These are phyloP conservation scores for Zancudomyces culisetae DNA, from an alignment of 371 early-diverging fungal genomes.

Conservation along the genomic window DNA sequence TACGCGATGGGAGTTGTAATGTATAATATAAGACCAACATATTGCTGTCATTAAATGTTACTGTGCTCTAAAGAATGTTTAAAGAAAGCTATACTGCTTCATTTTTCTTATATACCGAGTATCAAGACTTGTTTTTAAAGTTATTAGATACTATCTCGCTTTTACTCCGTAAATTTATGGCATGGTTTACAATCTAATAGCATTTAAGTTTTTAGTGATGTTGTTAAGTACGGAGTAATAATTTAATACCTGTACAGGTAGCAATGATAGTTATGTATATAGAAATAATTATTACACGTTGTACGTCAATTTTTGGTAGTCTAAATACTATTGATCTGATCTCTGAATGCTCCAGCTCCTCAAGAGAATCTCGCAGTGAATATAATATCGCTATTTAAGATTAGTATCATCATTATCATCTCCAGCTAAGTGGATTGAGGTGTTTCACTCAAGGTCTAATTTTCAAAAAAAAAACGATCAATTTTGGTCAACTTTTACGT, in stretches of 20 bases:
- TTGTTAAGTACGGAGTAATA: too few relatives aligned
- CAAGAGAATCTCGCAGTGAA: conserved; percentile 51
- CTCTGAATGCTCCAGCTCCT: conserved; percentile 80
- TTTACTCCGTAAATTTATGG: conserved; percentile 2
- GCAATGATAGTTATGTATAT: too few relatives aligned
- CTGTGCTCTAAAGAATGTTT: background rate
- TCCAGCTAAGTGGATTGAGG: background rate
- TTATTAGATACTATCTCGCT: background rate
- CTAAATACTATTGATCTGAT: conserved; percentile 64
- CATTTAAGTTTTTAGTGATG: background rate
- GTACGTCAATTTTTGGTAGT: conserved; percentile 53
- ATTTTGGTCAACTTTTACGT: background rate
- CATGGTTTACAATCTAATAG: conserved; percentile 5
- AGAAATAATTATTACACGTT: background rate
- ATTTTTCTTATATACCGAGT: too few relatives aligned
- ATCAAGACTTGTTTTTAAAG: too few relatives aligned
- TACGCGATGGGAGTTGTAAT: too few relatives aligned
- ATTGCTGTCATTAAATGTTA: too few relatives aligned
- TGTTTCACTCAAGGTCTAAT: background rate
- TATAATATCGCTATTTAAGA: conserved; percentile 38
- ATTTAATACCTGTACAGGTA: too few relatives aligned
- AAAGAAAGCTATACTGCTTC: background rate
- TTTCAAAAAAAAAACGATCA: background rate
- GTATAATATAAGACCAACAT: too few relatives aligned
- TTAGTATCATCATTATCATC: too few relatives aligned